Evolutionary conservation across 1,284 basidiomycete genomes (phyloP).

Genomic region (Irpex sp.): DNA sequence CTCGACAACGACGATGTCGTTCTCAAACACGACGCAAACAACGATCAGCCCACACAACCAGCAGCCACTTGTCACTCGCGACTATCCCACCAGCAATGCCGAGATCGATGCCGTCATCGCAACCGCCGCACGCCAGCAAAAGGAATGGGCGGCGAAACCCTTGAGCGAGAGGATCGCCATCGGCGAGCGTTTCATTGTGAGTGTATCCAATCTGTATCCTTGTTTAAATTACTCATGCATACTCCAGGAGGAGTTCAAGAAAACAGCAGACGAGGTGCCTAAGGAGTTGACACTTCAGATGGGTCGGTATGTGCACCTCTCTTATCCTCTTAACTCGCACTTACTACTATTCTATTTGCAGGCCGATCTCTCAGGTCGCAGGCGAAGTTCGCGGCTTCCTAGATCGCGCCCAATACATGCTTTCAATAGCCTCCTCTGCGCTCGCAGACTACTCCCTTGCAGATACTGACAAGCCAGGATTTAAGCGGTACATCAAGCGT

Average conservation of each 20-base stretch:
- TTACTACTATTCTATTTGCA: conserved; percentile 25
- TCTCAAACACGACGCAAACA: conserved; percentile 41
- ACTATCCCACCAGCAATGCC: conserved; percentile 45
- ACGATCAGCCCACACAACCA: conserved; percentile 71
- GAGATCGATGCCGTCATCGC: conserved; percentile 63
- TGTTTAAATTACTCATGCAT: background rate
- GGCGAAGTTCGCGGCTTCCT: conserved; percentile 84
- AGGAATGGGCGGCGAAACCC: conserved; percentile 66
- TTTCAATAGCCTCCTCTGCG: conserved; percentile 50
- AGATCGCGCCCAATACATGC: conserved; percentile 80
- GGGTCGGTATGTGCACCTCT: conserved; percentile 55
- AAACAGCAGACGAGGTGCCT: conserved; percentile 65
- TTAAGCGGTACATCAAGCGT: conserved; percentile 80
- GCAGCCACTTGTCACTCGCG: conserved; percentile 51
- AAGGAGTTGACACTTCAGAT: conserved; percentile 78
- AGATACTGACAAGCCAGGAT: conserved; percentile 83
- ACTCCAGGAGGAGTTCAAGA: conserved; percentile 70
- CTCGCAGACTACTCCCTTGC: conserved; percentile 67
- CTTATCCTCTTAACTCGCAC: background rate
- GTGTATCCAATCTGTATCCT: conserved; percentile 12
- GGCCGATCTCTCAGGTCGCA: conserved; percentile 72
- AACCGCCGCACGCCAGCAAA: conserved; percentile 64
- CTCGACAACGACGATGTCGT: background rate
- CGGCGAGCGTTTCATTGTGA: conserved; percentile 74
- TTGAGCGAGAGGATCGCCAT: conserved; percentile 73